phyloP scores from a whole-genome alignment of 352 stramenopile species.

The Pythium phragmiticola region DNA sequence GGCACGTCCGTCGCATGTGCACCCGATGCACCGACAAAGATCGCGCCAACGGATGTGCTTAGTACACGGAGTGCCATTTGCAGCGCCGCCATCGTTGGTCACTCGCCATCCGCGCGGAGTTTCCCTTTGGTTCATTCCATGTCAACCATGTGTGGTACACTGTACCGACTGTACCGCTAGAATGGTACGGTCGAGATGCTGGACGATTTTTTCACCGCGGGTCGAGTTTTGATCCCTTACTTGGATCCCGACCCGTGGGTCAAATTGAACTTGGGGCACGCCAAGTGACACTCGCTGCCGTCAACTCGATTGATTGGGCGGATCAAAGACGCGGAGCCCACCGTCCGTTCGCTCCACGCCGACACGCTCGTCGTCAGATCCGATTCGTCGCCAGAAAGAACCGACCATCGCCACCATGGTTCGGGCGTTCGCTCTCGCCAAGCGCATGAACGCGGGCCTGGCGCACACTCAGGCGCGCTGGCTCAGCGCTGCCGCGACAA shows the following conservation, averaged over 20 bases:
- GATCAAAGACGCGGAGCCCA: conserved; percentile 10
- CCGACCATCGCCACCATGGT: conserved; percentile 13
- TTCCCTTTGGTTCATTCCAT: not conserved
- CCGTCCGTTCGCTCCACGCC: not conserved
- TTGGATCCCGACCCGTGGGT: conserved; percentile 14
- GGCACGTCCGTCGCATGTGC: not conserved
- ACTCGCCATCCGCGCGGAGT: not conserved
- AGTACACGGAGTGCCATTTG: not conserved
- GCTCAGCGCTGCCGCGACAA: conserved; percentile 40
- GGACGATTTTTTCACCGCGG: not conserved
- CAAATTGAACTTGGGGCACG: conserved; percentile 21
- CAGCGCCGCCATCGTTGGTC: not conserved
- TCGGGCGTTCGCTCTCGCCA: conserved; percentile 17
- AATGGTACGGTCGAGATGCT: not conserved
- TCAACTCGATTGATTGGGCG: conserved; percentile 3
- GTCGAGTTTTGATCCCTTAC: not conserved
- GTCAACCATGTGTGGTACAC: conserved; percentile 8
- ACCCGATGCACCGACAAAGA: not conserved
- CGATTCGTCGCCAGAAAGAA: conserved; percentile 16
- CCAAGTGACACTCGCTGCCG: conserved; percentile 5
- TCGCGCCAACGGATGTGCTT: not conserved
- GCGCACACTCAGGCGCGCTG: conserved; percentile 36
- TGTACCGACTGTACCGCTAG: conserved; percentile 5
- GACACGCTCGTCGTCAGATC: conserved; percentile 9
- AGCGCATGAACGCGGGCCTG: conserved; percentile 13